A percentile compares a stretch with the other conserved stretches of the same genome.
These are phyloP conservation scores for Sequoiadendron giganteum DNA, from an alignment of 75 land plant species.

Conservation along the genomic window DNA sequence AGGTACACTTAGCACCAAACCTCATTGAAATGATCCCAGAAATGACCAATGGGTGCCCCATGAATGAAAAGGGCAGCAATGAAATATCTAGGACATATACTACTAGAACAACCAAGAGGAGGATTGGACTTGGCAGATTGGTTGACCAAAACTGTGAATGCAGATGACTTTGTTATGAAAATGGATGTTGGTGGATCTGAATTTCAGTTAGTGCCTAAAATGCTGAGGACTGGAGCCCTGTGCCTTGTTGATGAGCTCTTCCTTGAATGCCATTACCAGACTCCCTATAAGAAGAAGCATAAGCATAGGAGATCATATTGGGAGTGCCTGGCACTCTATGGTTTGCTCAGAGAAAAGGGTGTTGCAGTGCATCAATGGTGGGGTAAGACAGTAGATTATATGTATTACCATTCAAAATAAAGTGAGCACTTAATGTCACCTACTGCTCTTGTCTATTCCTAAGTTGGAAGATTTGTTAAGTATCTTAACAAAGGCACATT, in stretches of 20 bases:
- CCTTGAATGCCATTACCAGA: conserved; percentile 64
- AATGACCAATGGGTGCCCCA: conserved; percentile 4
- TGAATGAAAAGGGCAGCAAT: conserved; percentile 26
- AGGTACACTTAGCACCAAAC: conserved; percentile 4
- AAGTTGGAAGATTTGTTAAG: too few relatives aligned
- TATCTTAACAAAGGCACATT: too few relatives aligned
- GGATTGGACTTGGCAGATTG: conserved; percentile 68
- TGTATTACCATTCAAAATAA: neutral
- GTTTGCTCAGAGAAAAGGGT: conserved; percentile 56
- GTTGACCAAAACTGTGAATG: conserved; percentile 47
- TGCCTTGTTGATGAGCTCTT: conserved; percentile 82
- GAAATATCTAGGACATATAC: conserved; percentile 41
- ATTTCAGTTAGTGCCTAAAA: conserved; percentile 55
- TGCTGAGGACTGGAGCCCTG: conserved; percentile 52
- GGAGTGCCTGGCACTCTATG: conserved; percentile 75
- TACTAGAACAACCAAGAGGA: conserved; percentile 54
- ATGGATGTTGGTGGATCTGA: conserved; percentile 69
- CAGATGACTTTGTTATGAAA: conserved; percentile 78
- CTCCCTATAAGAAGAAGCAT: conserved; percentile 21
- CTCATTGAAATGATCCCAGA: neutral
- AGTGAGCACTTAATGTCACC: neutral
- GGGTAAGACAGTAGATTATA: conserved; percentile 17
- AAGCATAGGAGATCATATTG: conserved; percentile 41
- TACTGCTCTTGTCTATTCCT: too few relatives aligned
- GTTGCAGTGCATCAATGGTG: conserved; percentile 97